Conservation (phyloP, 2,329 filamentous ascomycete genomes). For the Fusarium clavum region DNA sequence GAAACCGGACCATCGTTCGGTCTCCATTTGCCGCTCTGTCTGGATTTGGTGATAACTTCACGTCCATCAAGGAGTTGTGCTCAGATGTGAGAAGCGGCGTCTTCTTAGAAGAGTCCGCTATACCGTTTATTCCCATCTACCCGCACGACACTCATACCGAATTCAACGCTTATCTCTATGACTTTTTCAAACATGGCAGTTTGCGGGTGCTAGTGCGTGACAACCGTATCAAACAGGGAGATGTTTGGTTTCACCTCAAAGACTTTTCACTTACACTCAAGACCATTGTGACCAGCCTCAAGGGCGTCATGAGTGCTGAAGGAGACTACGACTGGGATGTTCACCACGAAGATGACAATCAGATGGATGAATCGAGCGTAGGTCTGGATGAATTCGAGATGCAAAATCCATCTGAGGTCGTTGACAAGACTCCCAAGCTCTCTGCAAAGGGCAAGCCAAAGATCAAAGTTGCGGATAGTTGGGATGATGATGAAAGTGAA, state of each 20-base stretch:
- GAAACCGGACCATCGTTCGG: constrained; percentile 59
- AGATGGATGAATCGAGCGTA: constrained; percentile 11
- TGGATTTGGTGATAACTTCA: constrained; percentile 72
- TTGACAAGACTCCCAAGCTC: background rate
- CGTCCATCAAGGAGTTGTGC: constrained; percentile 75
- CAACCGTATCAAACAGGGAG: constrained; percentile 73
- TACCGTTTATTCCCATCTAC: constrained; percentile 74
- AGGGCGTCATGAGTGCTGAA: constrained; percentile 60
- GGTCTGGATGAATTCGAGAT: constrained; percentile 18
- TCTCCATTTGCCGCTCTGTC: constrained; percentile 80
- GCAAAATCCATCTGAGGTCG: background rate
- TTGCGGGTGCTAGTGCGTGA: constrained; percentile 68
- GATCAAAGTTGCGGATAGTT: constrained; percentile 53
- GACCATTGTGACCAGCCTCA: constrained; percentile 76
- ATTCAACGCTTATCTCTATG: constrained; percentile 76
- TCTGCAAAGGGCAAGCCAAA: constrained; percentile 36
- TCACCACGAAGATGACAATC: constrained; percentile 53
- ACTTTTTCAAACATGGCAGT: constrained; percentile 82
- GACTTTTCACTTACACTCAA: constrained; percentile 68
- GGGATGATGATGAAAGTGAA: constrained; percentile 49
- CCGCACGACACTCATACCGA: constrained; percentile 62
- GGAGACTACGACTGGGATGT: constrained; percentile 50
- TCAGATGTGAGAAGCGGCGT: constrained; percentile 72
- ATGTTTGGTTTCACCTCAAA: constrained; percentile 80
- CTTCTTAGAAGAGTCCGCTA: constrained; percentile 79